Base-by-base conservation (phyloP, 192 early-diverging fungal genomes). In the Coemansia sp. region DNA sequence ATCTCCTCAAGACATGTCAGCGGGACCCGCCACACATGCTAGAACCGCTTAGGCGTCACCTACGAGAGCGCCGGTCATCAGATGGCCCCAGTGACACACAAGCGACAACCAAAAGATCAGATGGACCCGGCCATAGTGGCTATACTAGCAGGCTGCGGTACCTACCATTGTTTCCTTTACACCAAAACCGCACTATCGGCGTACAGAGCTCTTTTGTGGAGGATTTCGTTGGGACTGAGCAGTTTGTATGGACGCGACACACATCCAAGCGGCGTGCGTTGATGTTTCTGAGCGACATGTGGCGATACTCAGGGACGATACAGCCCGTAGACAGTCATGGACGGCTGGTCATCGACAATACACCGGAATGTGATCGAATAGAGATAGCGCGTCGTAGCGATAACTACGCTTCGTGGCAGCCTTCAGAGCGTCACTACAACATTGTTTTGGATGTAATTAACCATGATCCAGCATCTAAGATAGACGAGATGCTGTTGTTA, bases 211-310 rank as follows among this genome's bases (percentile, higher is more conserved):
- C 33, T 14, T 71, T 71, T 39, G 62, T 41, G 8, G 26, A 48
- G 4, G 57, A 64, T 34, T 71, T 71, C 44, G 45, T 62, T 1
- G 69, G 63, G 8, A 16, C 34, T 10, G 26, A 38, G 46, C 58
- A 60, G 39, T 35, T 20, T 20, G 34, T 34, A 12, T 72, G 73
- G 78, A 69, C 78, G 30, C 69, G 18, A 44, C 63, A 15, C 57
- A 68, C 69, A 53, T 62, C 73, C 18, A 75, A 74, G 66, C 69
- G 73, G 35, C 78, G 78, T n/a, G 78, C 73, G 24, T 46, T 75
- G 56, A 67, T 81, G 73, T 36, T 81, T 18, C 64, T 81, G 34
- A 64, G 78, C 63, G 78, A 81, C 43, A 81, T 81, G 78, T 75
- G 69, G 66, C 66, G 78, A 6, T 65, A 65, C 45, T 62, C 68